Percentiles rank a stretch among this genome's conserved stretches.
Evolutionary conservation across 2,329 filamentous ascomycete species (phyloP).

Genomic region (Cryoendolithus antarcticus): DNA sequence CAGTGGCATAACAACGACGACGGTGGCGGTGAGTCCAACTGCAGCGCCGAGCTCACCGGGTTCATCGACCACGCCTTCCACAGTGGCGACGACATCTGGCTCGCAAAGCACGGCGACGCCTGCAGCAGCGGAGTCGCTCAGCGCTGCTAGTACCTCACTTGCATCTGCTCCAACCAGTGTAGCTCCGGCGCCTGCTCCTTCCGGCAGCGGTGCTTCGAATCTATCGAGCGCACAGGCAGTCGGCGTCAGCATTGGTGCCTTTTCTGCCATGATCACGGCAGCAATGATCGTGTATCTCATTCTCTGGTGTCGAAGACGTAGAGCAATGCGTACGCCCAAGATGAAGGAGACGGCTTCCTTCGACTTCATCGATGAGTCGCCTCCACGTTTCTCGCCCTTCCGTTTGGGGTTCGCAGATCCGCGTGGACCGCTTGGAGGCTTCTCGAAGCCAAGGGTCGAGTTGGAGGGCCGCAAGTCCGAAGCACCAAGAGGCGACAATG

Average conservation of each 20-base stretch:
- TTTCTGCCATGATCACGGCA: constrained; percentile 15
- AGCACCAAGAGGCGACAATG: background rate
- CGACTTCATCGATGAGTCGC: constrained; percentile 22
- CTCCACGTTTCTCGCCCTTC: constrained; percentile 15
- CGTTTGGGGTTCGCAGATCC: constrained; percentile 8
- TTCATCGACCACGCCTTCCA: background rate
- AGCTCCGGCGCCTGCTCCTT: too few relatives aligned
- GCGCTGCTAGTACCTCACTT: too few relatives aligned
- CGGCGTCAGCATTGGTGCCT: constrained; percentile 20
- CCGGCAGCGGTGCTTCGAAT: constrained; percentile 4
- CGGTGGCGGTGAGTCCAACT: too few relatives aligned
- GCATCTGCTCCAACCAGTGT: too few relatives aligned
- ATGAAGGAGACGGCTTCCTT: constrained; percentile 12
- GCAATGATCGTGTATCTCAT: constrained; percentile 13
- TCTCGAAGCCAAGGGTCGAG: constrained; percentile 4
- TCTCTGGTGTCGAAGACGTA: constrained; percentile 12
- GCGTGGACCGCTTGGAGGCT: constrained; percentile 7
- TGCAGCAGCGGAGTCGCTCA: too few relatives aligned
- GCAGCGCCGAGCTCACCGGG: background rate
- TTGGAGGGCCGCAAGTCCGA: background rate
- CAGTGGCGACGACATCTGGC: background rate
- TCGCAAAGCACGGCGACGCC: background rate
- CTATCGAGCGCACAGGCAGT: constrained; percentile 21
- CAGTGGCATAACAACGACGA: too few relatives aligned
- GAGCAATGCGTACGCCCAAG: constrained; percentile 5